Percentiles rank a stretch among this genome's conserved stretches.
These are phyloP conservation scores for Rhynchosporium secalis DNA, from an alignment of 2,329 filamentous ascomycete genomes.

Conservation along the genomic window DNA sequence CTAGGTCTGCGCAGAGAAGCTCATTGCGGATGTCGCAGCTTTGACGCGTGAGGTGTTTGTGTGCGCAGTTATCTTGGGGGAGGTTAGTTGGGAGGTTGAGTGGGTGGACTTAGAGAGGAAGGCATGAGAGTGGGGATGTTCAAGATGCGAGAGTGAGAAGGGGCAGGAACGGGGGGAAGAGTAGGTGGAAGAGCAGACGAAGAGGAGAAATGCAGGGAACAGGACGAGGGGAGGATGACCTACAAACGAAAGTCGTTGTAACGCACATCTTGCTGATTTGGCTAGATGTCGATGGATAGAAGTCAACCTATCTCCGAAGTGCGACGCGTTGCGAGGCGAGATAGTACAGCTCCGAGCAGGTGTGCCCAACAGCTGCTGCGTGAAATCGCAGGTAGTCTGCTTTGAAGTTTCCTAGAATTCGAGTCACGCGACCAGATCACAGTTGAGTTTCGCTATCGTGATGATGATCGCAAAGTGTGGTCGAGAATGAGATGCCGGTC, in stretches of 20 bases:
- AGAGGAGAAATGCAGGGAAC: neutral
- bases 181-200: neutral
- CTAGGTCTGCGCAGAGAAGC: conserved; percentile 12
- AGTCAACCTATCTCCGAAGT: neutral
- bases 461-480: no score
- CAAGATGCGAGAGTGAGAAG: neutral
- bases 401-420: no score
- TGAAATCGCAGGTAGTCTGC: no score
- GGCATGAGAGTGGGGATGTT: neutral
- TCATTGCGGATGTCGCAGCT: conserved; percentile 10
- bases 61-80: conserved; percentile 17
- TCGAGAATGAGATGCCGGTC: no score
- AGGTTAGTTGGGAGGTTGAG: neutral
- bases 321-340: neutral
- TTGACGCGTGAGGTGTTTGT: conserved; percentile 19
- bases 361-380: no score
- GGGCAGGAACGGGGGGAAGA: neutral
- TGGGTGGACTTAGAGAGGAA: neutral
- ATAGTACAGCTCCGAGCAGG: no score
- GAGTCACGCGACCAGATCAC: no score
- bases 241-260: conserved; percentile 9
- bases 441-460: no score
- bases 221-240: neutral
- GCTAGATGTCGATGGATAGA: neutral
- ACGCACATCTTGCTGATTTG: conserved; percentile 10